Conservation (phyloP, 2,329 filamentous ascomycete species). For the Aspergillus uvarum region DNA sequence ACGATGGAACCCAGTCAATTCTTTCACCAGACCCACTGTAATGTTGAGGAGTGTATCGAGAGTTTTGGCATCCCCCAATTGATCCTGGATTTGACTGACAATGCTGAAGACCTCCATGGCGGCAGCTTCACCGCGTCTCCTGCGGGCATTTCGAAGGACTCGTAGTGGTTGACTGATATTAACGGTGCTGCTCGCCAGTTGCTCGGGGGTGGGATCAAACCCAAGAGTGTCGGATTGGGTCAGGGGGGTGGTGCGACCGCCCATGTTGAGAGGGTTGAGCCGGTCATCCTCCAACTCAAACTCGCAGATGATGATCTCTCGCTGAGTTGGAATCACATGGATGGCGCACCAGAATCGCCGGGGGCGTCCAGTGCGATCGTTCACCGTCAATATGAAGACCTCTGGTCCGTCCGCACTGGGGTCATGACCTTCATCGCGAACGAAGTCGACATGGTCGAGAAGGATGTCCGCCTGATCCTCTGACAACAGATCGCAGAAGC, state of each 20-base stretch:
- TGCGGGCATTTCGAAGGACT: conserved; percentile 71
- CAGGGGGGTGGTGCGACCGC: conserved; percentile 19
- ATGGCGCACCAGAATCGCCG: conserved; percentile 85
- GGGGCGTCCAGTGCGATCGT: conserved; percentile 54
- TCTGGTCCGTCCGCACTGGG: conserved; percentile 75
- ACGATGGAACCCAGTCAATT: conserved; percentile 85
- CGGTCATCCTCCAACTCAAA: conserved; percentile 85
- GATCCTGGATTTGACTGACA: conserved; percentile 87
- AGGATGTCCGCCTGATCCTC: conserved; percentile 83
- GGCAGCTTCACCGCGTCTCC: conserved; percentile 73
- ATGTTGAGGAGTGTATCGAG: conserved; percentile 76
- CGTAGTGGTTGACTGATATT: conserved; percentile 74
- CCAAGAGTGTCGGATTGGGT: conserved; percentile 61
- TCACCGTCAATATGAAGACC: conserved; percentile 76
- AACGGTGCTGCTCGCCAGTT: conserved; percentile 72
- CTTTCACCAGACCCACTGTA: conserved; percentile 80
- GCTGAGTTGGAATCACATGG: conserved; percentile 68
- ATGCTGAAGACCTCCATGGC: conserved; percentile 94
- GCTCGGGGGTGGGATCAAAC: conserved; percentile 70
- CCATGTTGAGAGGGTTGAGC: conserved; percentile 43
- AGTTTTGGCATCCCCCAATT: conserved; percentile 63
- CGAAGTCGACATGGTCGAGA: conserved; percentile 83
- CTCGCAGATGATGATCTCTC: conserved; percentile 77
- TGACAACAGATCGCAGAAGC: conserved; percentile 78
- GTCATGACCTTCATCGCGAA: conserved; percentile 77